Base-by-base conservation (phyloP, 1,284 basidiomycete genomes). In the Ustilago loliicola region DNA sequence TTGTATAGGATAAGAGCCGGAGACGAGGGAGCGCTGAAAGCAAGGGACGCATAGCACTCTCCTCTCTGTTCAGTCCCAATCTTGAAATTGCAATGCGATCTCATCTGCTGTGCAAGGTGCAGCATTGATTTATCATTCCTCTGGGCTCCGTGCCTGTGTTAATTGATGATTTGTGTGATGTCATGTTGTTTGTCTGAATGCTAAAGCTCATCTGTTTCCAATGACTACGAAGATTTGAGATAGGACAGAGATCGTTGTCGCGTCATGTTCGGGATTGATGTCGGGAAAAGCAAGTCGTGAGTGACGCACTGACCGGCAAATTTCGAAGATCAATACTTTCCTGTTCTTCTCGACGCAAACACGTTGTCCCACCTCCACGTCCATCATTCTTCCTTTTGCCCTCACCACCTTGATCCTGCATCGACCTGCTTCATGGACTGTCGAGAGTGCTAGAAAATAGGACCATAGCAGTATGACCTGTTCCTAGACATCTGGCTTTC, bases 1-100 rank as follows among this genome's bases (percentile, higher is more conserved):
- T 40, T 78, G 38, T 78, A 78, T 42, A 62, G 67, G 34, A 45
- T 73, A 30, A 59, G 70, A 17, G 74, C 74, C 6, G 65, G 58
- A 23, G 69, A 57, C 21, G 56, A 62, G 30, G 48, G 61, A 11
- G 19, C 63, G 55, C 56, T 74, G 27, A 62, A 64, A 23, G 15
- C 50, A 23, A 73, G 47, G 42, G 53, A 67, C 17, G 54, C 57
- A 36, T 65, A 62, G 21, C 10, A 62, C 6, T 17, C 13, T 47
- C 13, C 17, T 25, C 17, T 21, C n/a, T 6, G 5, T 2, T n/a
- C 30, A 19, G 13, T 19, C 29, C 10, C 25, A 51, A 30, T 17
- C 50, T 10, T 21, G 5, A 45, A 3, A 21, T 1, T 21, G 42
- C n/a, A 45, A 45, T 45, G 19, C 42, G 7, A 45, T 8, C 42